These are phyloP conservation scores for Erigeron canadensis DNA, from an alignment of 129 eudicot species.

Conservation along the genomic window DNA sequence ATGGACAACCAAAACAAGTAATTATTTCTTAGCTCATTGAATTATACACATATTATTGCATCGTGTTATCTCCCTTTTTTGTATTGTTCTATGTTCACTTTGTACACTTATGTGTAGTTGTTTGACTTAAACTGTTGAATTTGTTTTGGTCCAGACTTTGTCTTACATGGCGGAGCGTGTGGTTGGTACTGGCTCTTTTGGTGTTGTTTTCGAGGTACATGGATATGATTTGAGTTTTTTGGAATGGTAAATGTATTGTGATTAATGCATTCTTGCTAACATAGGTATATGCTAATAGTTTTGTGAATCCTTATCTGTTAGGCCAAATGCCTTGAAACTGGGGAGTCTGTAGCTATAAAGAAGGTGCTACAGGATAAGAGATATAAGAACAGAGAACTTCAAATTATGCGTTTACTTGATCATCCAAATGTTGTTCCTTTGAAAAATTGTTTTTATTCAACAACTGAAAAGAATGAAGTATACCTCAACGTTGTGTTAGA, in stretches of 20 bases:
- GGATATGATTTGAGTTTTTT: constrained; percentile 6
- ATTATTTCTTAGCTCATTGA: constrained; percentile 14
- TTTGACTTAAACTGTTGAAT: constrained; percentile 4
- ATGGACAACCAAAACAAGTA: constrained; percentile 91
- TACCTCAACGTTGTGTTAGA: constrained; percentile 39
- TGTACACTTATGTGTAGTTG: not conserved
- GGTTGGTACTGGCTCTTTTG: constrained; percentile 42
- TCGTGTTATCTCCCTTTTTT: not conserved
- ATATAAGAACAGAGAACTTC: constrained; percentile 40
- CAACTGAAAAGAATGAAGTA: constrained; percentile 40
- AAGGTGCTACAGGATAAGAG: constrained; percentile 41
- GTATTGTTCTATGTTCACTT: not conserved
- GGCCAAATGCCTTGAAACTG: constrained; percentile 46
- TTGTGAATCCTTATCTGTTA: not conserved
- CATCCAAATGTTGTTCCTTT: constrained; percentile 39
- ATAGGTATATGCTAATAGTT: not conserved
- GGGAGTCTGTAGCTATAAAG: constrained; percentile 39
- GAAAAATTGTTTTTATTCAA: constrained; percentile 40
- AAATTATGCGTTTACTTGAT: constrained; percentile 37
- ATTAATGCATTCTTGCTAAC: not conserved
- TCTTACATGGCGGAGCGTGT: constrained; percentile 32
- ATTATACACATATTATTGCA: not conserved
- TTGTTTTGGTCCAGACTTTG: constrained; percentile 31
- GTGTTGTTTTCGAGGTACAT: constrained; percentile 42
- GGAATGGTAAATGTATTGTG: not conserved